phyloP scores from a whole-genome alignment of 768 basidiomycete genomes.

The Podaxis pistillaris region DNA sequence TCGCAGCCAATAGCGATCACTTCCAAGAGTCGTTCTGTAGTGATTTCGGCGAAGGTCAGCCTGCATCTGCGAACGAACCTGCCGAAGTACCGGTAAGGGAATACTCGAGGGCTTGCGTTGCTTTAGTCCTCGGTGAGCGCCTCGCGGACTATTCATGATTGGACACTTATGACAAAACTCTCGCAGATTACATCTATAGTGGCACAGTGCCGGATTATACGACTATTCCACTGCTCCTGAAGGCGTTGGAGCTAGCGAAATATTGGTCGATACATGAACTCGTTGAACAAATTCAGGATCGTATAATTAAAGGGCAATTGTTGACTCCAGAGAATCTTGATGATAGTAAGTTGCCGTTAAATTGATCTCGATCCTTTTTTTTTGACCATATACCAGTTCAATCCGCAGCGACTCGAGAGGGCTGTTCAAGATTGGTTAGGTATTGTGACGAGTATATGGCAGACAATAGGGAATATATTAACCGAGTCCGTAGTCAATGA shows the following conservation, averaged over 20 bases:
- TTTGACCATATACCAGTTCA: neutral
- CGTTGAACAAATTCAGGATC: neutral
- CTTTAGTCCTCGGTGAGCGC: constrained; percentile 6
- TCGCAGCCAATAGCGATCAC: constrained; percentile 7
- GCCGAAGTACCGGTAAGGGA: neutral
- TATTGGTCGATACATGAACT: constrained; percentile 7
- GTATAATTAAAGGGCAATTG: neutral
- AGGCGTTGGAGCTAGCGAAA: neutral
- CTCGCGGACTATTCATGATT: neutral
- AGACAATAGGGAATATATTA: neutral
- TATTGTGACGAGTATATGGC: neutral
- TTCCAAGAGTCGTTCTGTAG: constrained; percentile 10
- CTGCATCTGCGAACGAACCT: neutral
- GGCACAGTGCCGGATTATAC: neutral
- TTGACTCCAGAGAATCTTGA: neutral
- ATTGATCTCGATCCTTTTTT: neutral
- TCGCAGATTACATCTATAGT: constrained; percentile 6
- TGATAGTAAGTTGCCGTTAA: neutral
- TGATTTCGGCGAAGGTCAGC: constrained; percentile 2
- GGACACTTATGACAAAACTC: neutral
- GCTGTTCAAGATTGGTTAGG: neutral
- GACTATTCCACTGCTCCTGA: neutral
- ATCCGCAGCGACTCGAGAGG: neutral
- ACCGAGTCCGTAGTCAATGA: neutral
- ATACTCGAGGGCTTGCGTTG: neutral